phyloP scores from a whole-genome alignment of 2,329 filamentous ascomycete species.

The Rasamsonia emersonii region DNA sequence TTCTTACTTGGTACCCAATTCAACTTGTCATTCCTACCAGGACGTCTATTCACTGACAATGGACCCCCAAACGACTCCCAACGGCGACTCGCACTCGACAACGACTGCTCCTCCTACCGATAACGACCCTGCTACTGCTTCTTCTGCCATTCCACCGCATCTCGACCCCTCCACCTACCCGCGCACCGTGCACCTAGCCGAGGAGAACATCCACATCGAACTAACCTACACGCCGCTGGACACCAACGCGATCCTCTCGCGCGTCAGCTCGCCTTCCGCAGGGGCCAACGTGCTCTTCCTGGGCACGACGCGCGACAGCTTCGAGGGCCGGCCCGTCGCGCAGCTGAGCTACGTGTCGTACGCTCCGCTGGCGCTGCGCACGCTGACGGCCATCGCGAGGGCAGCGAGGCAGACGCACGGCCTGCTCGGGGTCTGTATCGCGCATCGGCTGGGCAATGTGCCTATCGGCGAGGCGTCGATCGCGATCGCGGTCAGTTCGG shows the following conservation, averaged over 20 bases:
- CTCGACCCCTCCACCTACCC: slow-evolving; percentile 34
- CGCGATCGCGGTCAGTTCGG: slow-evolving; percentile 73
- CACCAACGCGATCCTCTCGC: slow-evolving; percentile 22
- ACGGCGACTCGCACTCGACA: too few species aligned
- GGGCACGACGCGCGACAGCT: slow-evolving; percentile 38
- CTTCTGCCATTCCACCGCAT: slow-evolving; percentile 16
- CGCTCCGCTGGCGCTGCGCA: slow-evolving; percentile 33
- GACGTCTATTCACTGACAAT: too few species aligned
- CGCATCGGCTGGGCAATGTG: slow-evolving; percentile 76
- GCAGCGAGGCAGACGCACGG: slow-evolving; percentile 48
- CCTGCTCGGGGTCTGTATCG: slow-evolving; percentile 66
- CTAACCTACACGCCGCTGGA: slow-evolving; percentile 35
- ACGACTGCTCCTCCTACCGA: too few species aligned
- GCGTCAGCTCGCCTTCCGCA: slow-evolving; percentile 32
- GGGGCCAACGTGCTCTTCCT: slow-evolving; percentile 40
- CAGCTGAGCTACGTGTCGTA: slow-evolving; percentile 39
- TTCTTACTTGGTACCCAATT: too few species aligned
- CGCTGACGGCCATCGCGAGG: slow-evolving; percentile 29
- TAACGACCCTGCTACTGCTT: too few species aligned
- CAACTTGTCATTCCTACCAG: too few species aligned
- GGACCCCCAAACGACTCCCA: too few species aligned
- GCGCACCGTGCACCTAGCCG: slow-evolving; percentile 21
- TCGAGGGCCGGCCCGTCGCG: slow-evolving; percentile 31
- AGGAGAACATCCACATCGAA: slow-evolving; percentile 32
- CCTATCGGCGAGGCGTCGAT: slow-evolving; percentile 92